Evolutionary conservation across 2,329 filamentous ascomycete genomes (phyloP).

Genomic region (Aspergillus sclerotialis): DNA sequence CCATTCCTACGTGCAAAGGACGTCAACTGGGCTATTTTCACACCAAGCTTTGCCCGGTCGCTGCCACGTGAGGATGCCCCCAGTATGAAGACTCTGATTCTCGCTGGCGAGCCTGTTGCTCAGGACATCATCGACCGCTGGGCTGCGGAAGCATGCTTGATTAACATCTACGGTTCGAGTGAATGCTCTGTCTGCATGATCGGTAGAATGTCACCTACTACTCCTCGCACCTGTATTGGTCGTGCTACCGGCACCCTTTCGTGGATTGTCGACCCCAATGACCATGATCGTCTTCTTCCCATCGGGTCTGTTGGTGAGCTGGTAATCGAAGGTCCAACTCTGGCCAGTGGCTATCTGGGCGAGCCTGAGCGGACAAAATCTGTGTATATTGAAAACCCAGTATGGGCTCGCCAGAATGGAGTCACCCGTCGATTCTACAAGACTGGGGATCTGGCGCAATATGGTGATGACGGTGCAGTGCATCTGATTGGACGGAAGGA

Average conservation of each 20-base stretch:
- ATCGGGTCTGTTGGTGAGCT: constrained; percentile 25
- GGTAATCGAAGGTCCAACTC: constrained; percentile 36
- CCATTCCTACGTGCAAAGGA: constrained; percentile 20
- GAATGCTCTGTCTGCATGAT: constrained; percentile 21
- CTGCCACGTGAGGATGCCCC: constrained; percentile 30
- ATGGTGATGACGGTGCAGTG: constrained; percentile 2
- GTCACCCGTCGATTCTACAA: constrained; percentile 5
- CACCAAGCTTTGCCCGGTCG: constrained; percentile 44
- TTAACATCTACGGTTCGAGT: constrained; percentile 30
- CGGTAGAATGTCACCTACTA: constrained; percentile 6
- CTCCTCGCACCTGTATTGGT: constrained; percentile 12
- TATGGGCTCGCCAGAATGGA: constrained; percentile 13
- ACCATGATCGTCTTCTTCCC: constrained; percentile 23
- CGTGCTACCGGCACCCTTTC: constrained; percentile 11
- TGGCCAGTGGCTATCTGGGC: constrained; percentile 35
- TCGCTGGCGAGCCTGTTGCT: constrained; percentile 20
- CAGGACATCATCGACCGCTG: constrained; percentile 15
- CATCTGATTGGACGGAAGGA: constrained; percentile 5
- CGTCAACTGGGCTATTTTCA: constrained; percentile 48
- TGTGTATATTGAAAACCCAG: constrained; percentile 18
- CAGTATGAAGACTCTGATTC: constrained; percentile 28
- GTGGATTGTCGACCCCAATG: constrained; percentile 23
- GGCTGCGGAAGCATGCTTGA: constrained; percentile 22
- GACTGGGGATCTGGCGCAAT: constrained; percentile 6
- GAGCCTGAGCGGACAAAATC: constrained; percentile 18